Evolutionary conservation across 108 stramenopile genomes (phyloP).

Genomic region (Pelagomonas calceolata): DNA sequence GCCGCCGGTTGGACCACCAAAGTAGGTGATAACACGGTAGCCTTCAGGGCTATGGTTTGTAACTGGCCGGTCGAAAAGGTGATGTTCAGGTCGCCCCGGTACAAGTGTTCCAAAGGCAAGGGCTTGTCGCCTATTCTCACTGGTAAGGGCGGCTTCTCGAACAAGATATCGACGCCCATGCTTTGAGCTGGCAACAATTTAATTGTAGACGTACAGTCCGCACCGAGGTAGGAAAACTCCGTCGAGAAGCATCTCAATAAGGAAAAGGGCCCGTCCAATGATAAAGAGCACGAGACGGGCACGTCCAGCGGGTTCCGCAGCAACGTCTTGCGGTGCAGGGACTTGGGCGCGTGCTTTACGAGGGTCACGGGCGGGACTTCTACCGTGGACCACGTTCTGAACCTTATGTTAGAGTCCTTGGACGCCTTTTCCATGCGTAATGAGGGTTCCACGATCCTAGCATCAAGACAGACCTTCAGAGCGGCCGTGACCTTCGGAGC

Average conservation of each 20-base stretch:
- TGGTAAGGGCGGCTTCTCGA: constrained; percentile 1
- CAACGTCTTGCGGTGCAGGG: no score
- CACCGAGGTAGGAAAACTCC: neutral
- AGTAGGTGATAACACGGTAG: constrained; percentile 24
- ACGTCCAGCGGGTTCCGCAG: neutral
- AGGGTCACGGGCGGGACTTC: no score
- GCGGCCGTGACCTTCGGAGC: neutral
- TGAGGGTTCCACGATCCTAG: neutral
- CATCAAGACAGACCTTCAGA: neutral
- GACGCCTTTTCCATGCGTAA: neutral
- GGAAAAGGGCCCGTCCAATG: no score
- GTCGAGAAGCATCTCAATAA: neutral
- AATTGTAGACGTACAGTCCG: neutral
- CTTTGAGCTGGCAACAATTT: neutral
- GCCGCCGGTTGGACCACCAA: constrained; percentile 13
- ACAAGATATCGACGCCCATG: constrained; percentile 1
- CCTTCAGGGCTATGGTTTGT: constrained; percentile 20
- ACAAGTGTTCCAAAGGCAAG: neutral
- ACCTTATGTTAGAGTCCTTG: neutral
- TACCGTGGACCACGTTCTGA: neutral
- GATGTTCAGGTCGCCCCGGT: constrained; percentile 19
- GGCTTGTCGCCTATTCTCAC: neutral
- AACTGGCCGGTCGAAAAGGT: constrained; percentile 21
- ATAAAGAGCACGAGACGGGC: no score
- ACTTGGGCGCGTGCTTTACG: no score